Conservation (phyloP, 1,139 yeast species). For the Suhomyces coccinellae region DNA sequence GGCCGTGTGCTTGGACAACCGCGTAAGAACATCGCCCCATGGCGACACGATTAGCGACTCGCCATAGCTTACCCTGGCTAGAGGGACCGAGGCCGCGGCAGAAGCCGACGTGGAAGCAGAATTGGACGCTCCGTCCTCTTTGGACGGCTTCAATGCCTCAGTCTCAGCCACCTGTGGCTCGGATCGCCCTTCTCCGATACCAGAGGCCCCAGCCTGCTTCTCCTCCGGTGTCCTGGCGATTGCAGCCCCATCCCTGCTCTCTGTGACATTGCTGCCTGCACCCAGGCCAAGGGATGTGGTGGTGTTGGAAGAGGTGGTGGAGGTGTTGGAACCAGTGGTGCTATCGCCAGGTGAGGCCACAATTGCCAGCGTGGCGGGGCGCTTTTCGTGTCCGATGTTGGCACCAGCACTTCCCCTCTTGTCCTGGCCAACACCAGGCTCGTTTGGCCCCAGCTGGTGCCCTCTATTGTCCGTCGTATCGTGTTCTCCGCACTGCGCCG, state of each 20-base stretch:
- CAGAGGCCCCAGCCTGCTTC: too few relatives aligned
- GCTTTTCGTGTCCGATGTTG: too few relatives aligned
- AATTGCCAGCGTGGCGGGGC: too few relatives aligned
- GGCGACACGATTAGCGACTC: constrained; percentile 86
- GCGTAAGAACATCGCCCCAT: constrained; percentile 80
- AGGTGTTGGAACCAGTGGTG: neutral
- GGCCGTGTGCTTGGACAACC: constrained; percentile 41
- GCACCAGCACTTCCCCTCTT: neutral
- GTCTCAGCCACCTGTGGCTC: too few relatives aligned
- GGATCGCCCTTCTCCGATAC: too few relatives aligned
- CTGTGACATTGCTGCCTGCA: neutral
- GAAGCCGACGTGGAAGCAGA: neutral
- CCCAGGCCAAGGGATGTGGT: neutral
- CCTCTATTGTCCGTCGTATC: constrained; percentile 37
- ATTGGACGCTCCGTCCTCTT: neutral
- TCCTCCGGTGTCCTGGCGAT: too few relatives aligned
- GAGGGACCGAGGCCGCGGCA: neutral
- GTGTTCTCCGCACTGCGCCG: constrained; percentile 88
- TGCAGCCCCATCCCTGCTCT: neutral
- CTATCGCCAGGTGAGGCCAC: too few relatives aligned
- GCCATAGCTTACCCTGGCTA: constrained; percentile 64
- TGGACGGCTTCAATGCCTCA: too few relatives aligned
- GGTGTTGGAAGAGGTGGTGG: neutral
- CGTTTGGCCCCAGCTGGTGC: neutral
- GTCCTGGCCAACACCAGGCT: neutral